Conservation (phyloP, 805 yeast species). For the Komagataella ulmi region DNA sequence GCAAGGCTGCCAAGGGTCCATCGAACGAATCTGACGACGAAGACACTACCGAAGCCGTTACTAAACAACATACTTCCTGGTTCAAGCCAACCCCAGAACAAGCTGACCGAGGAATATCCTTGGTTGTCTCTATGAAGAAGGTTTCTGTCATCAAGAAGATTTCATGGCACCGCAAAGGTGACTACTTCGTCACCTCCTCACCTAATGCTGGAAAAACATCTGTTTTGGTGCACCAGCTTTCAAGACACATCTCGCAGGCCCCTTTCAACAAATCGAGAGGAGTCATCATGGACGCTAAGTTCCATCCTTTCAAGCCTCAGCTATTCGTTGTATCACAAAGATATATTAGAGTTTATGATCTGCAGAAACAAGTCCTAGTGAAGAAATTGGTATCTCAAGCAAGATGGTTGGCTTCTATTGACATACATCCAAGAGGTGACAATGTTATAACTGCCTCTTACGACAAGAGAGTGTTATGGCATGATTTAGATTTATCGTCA, state of each 20-base stretch:
- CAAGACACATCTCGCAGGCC: conserved; percentile 89
- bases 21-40: conserved; percentile 20
- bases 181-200: conserved; percentile 92
- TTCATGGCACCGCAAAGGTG: conserved; percentile 96
- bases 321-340: conserved; percentile 90
- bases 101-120: conserved; percentile 51
- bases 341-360: conserved; percentile 80
- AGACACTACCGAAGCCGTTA: conserved; percentile 13
- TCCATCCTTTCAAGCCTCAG: conserved; percentile 94
- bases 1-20: conserved; percentile 24
- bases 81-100: conserved; percentile 59
- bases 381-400: conserved; percentile 92
- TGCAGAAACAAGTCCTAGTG: conserved; percentile 70
- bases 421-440: conserved; percentile 94
- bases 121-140: conserved; percentile 45
- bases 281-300: conserved; percentile 87
- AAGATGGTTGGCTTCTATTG: conserved; percentile 83
- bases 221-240: conserved; percentile 86
- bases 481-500: conserved; percentile 76
- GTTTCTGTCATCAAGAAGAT: conserved; percentile 49
- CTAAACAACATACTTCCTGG: conserved; percentile 65
- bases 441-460: conserved; percentile 84
- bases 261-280: conserved; percentile 93
- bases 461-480: conserved; percentile 95
- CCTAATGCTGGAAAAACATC: conserved; percentile 85